Evolutionary conservation across 352 stramenopile genomes (phyloP), one percentile per base, ranked within the genome.

Genomic region (Globisporangium cylindrosporum): DNA sequence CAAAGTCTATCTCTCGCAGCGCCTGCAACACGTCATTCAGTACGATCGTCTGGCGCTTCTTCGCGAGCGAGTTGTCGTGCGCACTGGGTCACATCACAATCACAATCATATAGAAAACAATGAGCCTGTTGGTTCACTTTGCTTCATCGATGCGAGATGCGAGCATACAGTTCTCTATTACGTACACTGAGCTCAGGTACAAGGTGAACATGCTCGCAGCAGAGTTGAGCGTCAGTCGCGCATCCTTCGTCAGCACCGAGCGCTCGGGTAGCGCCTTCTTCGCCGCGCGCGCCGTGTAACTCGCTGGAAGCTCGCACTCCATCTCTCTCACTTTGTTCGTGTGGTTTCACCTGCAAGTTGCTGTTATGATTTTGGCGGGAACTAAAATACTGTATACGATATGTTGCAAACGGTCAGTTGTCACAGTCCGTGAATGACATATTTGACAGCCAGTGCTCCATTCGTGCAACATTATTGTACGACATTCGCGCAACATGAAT

Each of bases 141-240:
- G 4, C 8, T 51, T 51, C 43, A 51, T 51, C n/a, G 5, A 27
- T 14, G 8, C 53, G 1, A 9, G 25, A 14, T 29, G 60, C 27
- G n/a, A 20, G 18, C 10, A 29, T 27, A 2, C 14, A 32, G 24
- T 14, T 12, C 12, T n/a, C 18, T 2, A 46, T 12, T 46, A 81
- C 84, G 61, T 67, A 95, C 88, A 88, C 71, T 10, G 88, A 78
- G 46, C 82, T 79, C 51, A 93, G 67, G 59, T 92, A 95, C 38
- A 94, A 69, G 62, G 86, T 89, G 66, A 95, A 95, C 70, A 95
- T 83, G 70, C 76, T 92, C 29, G 81, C 70, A 14, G 84, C 84
- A 29, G 84, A 83, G 73, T 95, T 93, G 18, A 95, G 62, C 34
- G 82, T 91, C 53, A 77, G 67, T 5, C 80, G 80, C 32, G 81